A percentile compares a stretch with the other conserved stretches of the same genome.
These are phyloP conservation scores for Wickerhamomyces chaumierensis DNA, from an alignment of 805 yeast genomes.

Conservation along the genomic window DNA sequence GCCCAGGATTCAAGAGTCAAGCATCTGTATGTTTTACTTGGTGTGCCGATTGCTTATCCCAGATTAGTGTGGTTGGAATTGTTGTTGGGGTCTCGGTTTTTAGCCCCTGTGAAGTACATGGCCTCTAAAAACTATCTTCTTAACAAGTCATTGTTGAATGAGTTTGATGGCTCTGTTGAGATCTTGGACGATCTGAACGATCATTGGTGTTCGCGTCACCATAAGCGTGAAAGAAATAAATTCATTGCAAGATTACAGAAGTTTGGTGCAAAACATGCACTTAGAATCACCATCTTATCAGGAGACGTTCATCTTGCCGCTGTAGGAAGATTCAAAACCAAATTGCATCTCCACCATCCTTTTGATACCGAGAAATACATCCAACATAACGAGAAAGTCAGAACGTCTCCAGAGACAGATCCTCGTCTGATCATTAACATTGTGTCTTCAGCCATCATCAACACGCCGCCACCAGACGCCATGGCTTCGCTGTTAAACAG, in stretches of 20 bases:
- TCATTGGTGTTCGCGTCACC: conserved; percentile 91
- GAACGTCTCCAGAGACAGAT: conserved; percentile 51
- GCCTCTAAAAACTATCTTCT: conserved; percentile 47
- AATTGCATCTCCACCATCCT: conserved; percentile 32
- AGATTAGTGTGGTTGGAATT: conserved; percentile 85
- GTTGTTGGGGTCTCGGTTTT: conserved; percentile 47
- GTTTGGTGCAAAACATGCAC: conserved; percentile 52
- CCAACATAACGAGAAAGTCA: conserved; percentile 28
- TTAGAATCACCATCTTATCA: conserved; percentile 72
- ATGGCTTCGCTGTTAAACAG: conserved; percentile 67
- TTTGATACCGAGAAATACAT: conserved; percentile 22
- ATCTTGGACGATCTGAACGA: conserved; percentile 88
- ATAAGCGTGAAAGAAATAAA: conserved; percentile 73
- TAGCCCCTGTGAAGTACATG: conserved; percentile 53
- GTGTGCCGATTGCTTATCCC: conserved; percentile 94
- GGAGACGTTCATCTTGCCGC: conserved; percentile 94
- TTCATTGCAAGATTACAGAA: conserved; percentile 50
- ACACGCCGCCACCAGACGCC: conserved; percentile 85
- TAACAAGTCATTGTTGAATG: conserved; percentile 70
- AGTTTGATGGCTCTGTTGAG: conserved; percentile 87
- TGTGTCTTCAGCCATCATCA: conserved; percentile 81
- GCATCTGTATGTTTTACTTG: conserved; percentile 75
- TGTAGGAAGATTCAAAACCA: conserved; percentile 63
- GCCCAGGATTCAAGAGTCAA: conserved; percentile 39
- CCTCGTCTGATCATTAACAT: conserved; percentile 73